Conservation (phyloP, 257 asterid genomes). For the Primulina huaijiensis region DNA sequence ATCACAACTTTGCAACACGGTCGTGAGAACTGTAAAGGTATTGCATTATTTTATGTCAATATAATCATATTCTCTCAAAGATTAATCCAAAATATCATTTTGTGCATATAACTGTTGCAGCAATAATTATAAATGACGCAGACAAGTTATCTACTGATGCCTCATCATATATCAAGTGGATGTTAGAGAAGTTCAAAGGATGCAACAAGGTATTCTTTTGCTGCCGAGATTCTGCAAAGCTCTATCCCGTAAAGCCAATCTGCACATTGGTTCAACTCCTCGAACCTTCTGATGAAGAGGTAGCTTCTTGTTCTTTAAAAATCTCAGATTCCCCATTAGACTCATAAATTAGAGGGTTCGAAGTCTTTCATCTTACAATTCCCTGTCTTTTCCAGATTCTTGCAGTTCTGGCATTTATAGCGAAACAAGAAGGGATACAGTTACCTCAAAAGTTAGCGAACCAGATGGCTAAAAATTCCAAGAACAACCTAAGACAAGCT, state of each 20-base stretch:
- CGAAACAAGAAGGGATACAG: constrained; percentile 51
- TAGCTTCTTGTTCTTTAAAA: constrained; percentile 22
- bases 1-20: constrained; percentile 24
- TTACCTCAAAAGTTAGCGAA: constrained; percentile 52
- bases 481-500: constrained; percentile 84
- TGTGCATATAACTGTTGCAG: constrained; percentile 41
- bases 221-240: constrained; percentile 74
- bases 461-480: constrained; percentile 59
- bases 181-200: constrained; percentile 64
- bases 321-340: constrained; percentile 2
- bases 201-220: constrained; percentile 66
- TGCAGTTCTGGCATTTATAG: constrained; percentile 64
- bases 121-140: constrained; percentile 61
- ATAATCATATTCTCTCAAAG: constrained; percentile 16
- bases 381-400: constrained; percentile 44
- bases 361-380: constrained; percentile 16
- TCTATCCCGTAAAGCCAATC: constrained; percentile 53
- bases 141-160: constrained; percentile 73
- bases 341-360: constrained; percentile 13
- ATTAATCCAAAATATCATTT: constrained; percentile 20
- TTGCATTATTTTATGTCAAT: constrained; percentile 10
- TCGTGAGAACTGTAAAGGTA: constrained; percentile 57
- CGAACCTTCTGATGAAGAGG: constrained; percentile 77
- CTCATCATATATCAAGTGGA: constrained; percentile 68
- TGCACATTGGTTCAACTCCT: constrained; percentile 65